Conservation (phyloP, 805 yeast genomes). For the Kazachstania psychrophila region DNA sequence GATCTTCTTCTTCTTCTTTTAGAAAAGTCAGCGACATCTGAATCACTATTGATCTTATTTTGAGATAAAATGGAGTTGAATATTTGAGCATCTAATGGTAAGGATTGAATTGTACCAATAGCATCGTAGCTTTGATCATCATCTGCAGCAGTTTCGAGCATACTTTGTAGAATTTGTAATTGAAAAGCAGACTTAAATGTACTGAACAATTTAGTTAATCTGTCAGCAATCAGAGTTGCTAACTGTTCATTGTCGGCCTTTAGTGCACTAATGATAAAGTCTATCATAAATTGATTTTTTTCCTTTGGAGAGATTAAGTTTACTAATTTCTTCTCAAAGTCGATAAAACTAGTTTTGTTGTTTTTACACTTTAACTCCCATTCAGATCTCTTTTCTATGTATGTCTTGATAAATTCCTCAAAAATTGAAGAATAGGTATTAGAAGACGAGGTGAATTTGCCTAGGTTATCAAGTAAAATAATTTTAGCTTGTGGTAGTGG, state of each 20-base stretch:
- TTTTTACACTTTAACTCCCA: slow-evolving; percentile 38
- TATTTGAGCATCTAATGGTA: slow-evolving; percentile 45
- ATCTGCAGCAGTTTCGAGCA: slow-evolving; percentile 47
- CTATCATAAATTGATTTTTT: slow-evolving; percentile 44
- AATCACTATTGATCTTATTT: slow-evolving; percentile 45
- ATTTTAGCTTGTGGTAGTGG: slow-evolving; percentile 49
- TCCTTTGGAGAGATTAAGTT: slow-evolving; percentile 56
- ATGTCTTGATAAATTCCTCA: slow-evolving; percentile 36
- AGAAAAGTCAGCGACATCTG: slow-evolving; percentile 37
- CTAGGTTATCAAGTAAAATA: slow-evolving; percentile 39
- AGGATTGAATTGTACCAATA: slow-evolving; percentile 42
- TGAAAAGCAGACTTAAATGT: slow-evolving; percentile 50
- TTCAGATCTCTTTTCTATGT: slow-evolving; percentile 37
- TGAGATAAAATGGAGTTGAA: slow-evolving; percentile 52
- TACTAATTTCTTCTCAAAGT: slow-evolving; percentile 50
- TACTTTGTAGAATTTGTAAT: slow-evolving; percentile 45
- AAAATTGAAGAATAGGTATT: slow-evolving; percentile 40
- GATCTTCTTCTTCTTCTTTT: slow-evolving; percentile 75
- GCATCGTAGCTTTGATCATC: slow-evolving; percentile 42
- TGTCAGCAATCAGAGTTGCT: slow-evolving; percentile 41
- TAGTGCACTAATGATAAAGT: slow-evolving; percentile 50
- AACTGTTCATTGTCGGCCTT: slow-evolving; percentile 36
- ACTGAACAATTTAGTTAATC: slow-evolving; percentile 47
- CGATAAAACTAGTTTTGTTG: slow-evolving; percentile 42
- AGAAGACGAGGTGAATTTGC: slow-evolving; percentile 22